These are phyloP conservation scores for Lichtheimia ramosa DNA, from an alignment of 371 early-diverging fungal species.

Conservation along the genomic window DNA sequence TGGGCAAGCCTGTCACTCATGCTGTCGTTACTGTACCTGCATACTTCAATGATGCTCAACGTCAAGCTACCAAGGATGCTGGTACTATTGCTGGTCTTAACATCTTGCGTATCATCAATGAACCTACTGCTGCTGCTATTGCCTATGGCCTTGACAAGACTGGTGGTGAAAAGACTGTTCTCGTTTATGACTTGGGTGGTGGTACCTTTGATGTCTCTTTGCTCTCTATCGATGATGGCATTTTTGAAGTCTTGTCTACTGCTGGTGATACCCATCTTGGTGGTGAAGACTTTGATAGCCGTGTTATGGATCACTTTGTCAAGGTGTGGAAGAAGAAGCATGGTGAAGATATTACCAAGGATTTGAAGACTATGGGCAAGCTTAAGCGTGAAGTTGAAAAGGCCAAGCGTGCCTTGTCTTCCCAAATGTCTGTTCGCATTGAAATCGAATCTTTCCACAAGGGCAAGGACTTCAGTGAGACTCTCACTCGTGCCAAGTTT, in stretches of 20 bases:
- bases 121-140: conserved; percentile 96
- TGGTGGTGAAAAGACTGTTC: conserved; percentile 68
- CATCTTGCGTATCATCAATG: conserved; percentile 86
- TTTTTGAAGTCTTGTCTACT: conserved; percentile 86
- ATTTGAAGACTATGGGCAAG: conserved; percentile 80
- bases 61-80: conserved; percentile 84
- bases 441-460: conserved; percentile 92
- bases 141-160: conserved; percentile 86
- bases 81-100: conserved; percentile 78
- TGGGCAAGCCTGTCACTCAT: conserved; percentile 81
- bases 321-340: conserved; percentile 75
- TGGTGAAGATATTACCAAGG: conserved; percentile 69
- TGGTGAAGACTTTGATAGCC: conserved; percentile 95
- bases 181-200: conserved; percentile 96
- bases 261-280: conserved; percentile 94
- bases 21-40: conserved; percentile 93
- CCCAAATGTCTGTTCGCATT: conserved; percentile 77
- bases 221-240: conserved; percentile 84
- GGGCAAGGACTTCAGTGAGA: conserved; percentile 97
- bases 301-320: conserved; percentile 79
- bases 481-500: conserved; percentile 94
- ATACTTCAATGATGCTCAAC: conserved; percentile 87
- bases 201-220: conserved; percentile 96
- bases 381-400: conserved; percentile 88
- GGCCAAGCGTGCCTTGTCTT: conserved; percentile 90